Evolutionary conservation across 2,329 filamentous ascomycete species (phyloP).

Genomic region (Ceratocystis cacaofunesta): DNA sequence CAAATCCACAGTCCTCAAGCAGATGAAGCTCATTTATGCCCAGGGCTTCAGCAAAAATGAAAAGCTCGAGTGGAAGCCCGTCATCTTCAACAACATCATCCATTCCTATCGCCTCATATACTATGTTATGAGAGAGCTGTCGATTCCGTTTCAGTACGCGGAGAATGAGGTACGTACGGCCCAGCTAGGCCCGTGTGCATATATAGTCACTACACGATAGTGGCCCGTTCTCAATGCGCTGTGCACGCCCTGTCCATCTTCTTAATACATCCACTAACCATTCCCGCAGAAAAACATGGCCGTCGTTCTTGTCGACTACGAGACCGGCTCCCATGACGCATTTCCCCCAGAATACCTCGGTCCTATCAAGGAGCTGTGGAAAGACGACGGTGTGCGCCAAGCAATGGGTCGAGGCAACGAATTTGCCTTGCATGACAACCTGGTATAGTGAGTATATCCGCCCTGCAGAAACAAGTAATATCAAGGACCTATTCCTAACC

Average conservation of each 20-base stretch:
- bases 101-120: constrained; percentile 83
- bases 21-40: constrained; percentile 96
- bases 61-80: constrained; percentile 83
- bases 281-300: constrained; percentile 56
- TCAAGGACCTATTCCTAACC: not conserved
- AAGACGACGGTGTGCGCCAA: constrained; percentile 64
- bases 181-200: not conserved
- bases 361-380: constrained; percentile 75
- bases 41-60: constrained; percentile 82
- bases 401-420: constrained; percentile 92
- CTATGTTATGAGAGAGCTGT: constrained; percentile 78
- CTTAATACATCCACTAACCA: constrained; percentile 20
- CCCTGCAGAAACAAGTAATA: too few relatives aligned
- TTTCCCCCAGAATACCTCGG: constrained; percentile 64
- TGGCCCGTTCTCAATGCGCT: not conserved
- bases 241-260: not conserved
- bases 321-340: constrained; percentile 67
- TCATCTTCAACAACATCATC: constrained; percentile 89
- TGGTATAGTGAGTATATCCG: constrained; percentile 60
- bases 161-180: constrained; percentile 52
- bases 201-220: not conserved
- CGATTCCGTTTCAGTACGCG: constrained; percentile 61
- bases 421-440: constrained; percentile 89
- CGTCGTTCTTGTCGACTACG: constrained; percentile 61
- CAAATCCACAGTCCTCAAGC: constrained; percentile 93